Evolutionary conservation across 2,329 filamentous ascomycete genomes (phyloP).

Genomic region (Byssochlamys sp.): DNA sequence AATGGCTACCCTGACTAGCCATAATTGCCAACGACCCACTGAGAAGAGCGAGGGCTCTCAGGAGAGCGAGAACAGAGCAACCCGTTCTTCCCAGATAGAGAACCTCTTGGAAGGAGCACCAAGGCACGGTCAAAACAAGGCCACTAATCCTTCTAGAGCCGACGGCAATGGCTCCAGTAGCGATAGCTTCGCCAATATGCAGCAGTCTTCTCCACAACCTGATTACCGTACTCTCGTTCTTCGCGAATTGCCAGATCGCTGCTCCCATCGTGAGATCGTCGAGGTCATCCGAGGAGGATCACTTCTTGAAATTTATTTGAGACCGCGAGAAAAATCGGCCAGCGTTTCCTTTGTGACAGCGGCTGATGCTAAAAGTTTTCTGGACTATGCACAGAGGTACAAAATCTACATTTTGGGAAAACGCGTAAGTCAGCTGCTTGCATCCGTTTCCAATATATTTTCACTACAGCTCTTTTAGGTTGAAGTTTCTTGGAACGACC

Average conservation of each 20-base stretch:
- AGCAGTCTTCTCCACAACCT: conserved; percentile 7
- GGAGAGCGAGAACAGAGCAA: neutral
- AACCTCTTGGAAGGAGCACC: neutral
- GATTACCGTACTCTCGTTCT: conserved; percentile 43
- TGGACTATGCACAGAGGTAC: conserved; percentile 53
- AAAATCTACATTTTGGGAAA: conserved; percentile 62
- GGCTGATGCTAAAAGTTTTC: conserved; percentile 54
- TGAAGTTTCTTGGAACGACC: conserved; percentile 58
- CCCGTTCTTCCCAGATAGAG: neutral
- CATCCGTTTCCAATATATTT: neutral
- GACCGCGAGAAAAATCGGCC: conserved; percentile 49
- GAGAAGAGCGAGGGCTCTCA: neutral
- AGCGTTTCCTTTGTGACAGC: conserved; percentile 62
- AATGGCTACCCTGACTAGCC: neutral
- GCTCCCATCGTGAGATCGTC: conserved; percentile 57
- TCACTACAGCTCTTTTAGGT: conserved; percentile 40
- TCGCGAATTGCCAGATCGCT: conserved; percentile 50
- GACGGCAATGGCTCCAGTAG: conserved; percentile 18
- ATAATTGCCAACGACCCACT: neutral
- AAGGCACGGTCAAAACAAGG: conserved; percentile 13
- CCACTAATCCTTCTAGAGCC: conserved; percentile 14
- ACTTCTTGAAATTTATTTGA: conserved; percentile 59
- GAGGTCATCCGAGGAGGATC: conserved; percentile 59
- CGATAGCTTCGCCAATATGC: conserved; percentile 11
- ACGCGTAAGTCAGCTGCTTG: conserved; percentile 42